These are phyloP conservation scores for Rosa hybrid DNA, from an alignment of 331 rosid genomes.

Conservation along the genomic window DNA sequence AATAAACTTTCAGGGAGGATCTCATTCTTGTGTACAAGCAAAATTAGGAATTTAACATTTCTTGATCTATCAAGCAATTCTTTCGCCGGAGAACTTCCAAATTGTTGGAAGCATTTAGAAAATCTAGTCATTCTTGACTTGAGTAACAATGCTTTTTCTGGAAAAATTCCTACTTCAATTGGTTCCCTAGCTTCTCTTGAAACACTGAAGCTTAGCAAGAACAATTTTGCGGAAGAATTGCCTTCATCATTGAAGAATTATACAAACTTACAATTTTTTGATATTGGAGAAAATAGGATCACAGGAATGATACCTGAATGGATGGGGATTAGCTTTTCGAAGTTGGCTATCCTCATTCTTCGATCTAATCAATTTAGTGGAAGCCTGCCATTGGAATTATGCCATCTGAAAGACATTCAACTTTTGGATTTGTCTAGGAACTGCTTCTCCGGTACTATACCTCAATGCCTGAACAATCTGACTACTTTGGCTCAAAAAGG, in stretches of 20 bases:
- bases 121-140: not conserved
- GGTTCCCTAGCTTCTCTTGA: not conserved
- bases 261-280: not conserved
- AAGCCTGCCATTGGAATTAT: not conserved
- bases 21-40: not conserved
- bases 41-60: not conserved
- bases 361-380: not conserved
- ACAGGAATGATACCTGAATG: not conserved
- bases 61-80: not conserved
- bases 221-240: not conserved
- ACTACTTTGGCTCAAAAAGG: not conserved
- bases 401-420: not conserved
- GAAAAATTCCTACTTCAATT: not conserved
- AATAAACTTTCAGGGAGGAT: not conserved
- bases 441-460: not conserved
- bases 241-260: not conserved
- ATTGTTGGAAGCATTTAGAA: not conserved
- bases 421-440: not conserved
- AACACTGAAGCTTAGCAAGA: not conserved
- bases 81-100: not conserved
- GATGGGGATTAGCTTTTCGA: not conserved
- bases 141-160: not conserved
- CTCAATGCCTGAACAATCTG: not conserved
- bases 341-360: not conserved
- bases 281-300: not conserved